phyloP scores from a whole-genome alignment of 176 grass and related monocot genomes.

The Chrysopogon serrulatus region DNA sequence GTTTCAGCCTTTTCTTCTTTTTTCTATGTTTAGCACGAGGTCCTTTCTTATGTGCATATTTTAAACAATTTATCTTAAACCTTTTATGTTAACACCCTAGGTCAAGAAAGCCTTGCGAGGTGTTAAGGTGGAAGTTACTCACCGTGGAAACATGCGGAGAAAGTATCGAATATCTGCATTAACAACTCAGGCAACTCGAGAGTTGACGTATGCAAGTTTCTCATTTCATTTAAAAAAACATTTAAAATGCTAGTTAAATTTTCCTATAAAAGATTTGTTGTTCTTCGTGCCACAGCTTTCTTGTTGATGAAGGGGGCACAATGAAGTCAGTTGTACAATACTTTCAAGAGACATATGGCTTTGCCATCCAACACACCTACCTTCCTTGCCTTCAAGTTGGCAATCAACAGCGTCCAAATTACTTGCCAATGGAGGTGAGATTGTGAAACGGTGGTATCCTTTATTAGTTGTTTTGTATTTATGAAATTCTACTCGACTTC shows the following conservation, averaged over 20 bases:
- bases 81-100: constrained; percentile 24
- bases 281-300: constrained; percentile 45
- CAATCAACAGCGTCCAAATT: constrained; percentile 62
- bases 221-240: not conserved
- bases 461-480: not conserved
- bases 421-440: constrained; percentile 80
- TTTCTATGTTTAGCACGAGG: not conserved
- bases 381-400: constrained; percentile 71
- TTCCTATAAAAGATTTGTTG: not conserved
- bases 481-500: not conserved
- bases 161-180: constrained; percentile 78
- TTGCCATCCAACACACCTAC: constrained; percentile 71
- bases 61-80: not conserved
- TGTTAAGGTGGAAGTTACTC: constrained; percentile 89
- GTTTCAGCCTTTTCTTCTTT: not conserved
- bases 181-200: constrained; percentile 80
- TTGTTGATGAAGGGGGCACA: constrained; percentile 67
- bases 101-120: constrained; percentile 80
- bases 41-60: not conserved
- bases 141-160: constrained; percentile 85
- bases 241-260: constrained; percentile 5
- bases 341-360: constrained; percentile 80
- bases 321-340: constrained; percentile 78
- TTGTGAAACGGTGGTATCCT: not conserved
- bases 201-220: constrained; percentile 57